A percentile compares a stretch with the other conserved stretches of the same genome.
These are phyloP conservation scores for Cryptosporidium viatorum DNA, from an alignment of 169 alveolate species.

Conservation along the genomic window DNA sequence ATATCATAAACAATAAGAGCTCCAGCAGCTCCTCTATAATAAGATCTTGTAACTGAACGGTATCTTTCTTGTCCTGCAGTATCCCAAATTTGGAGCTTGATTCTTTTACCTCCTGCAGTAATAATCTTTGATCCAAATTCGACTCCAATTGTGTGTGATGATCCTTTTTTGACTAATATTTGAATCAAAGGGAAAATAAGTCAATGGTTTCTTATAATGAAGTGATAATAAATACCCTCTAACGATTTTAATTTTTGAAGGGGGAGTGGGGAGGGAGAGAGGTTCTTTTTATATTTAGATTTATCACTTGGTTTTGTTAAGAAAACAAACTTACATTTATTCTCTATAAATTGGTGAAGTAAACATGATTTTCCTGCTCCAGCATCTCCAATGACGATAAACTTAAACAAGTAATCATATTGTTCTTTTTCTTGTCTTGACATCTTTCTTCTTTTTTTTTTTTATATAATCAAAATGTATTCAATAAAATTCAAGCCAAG, in stretches of 20 bases:
- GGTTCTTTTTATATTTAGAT: background rate
- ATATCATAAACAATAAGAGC: conserved; percentile 89
- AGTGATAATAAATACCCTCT: background rate
- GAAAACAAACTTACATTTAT: conserved; percentile 76
- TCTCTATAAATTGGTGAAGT: conserved; percentile 82
- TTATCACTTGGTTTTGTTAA: background rate
- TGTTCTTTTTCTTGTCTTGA: conserved; percentile 75
- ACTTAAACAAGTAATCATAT: conserved; percentile 82
- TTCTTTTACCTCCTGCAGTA: conserved; percentile 78
- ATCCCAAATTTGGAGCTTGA: conserved; percentile 91
- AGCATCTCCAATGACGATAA: conserved; percentile 82
- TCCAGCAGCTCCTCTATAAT: conserved; percentile 93
- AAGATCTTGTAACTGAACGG: conserved; percentile 86
- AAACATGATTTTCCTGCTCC: conserved; percentile 83
- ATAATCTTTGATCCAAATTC: conserved; percentile 83
- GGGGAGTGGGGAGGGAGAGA: too few species aligned
- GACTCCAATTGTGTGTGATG: conserved; percentile 87
- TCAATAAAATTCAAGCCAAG: background rate
- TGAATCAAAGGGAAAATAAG: background rate
- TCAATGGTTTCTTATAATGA: background rate
- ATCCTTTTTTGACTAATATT: conserved; percentile 79
- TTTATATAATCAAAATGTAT: background rate
- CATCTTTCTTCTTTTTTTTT: conserved; percentile 18
- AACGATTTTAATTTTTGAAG: background rate
- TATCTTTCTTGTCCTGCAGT: conserved; percentile 91